A percentile compares a stretch with the other conserved stretches of the same genome.
phyloP scores from a whole-genome alignment of 2,329 filamentous ascomycete genomes.

The Exutisphaerella laricina region DNA sequence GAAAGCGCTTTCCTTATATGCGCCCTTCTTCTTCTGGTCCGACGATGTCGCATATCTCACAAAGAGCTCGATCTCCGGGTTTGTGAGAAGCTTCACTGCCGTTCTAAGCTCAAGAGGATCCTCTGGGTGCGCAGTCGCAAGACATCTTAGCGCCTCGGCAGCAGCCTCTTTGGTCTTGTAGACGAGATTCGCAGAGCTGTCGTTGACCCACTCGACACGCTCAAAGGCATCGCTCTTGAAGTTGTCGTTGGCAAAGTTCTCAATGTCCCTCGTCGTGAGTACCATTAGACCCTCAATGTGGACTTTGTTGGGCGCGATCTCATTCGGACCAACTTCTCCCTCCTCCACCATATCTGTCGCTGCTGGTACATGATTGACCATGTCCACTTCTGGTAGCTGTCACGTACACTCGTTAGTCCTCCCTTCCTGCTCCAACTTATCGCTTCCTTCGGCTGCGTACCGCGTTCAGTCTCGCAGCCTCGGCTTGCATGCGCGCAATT shows the following conservation, averaged over 20 bases:
- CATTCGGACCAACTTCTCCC: slow-evolving; percentile 29
- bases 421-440: neutral
- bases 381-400: slow-evolving; percentile 25
- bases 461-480: slow-evolving; percentile 26
- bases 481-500: slow-evolving; percentile 29
- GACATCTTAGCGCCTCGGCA: slow-evolving; percentile 47
- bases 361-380: no score
- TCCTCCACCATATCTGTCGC: slow-evolving; percentile 29
- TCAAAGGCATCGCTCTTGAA: slow-evolving; percentile 52
- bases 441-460: slow-evolving; percentile 14
- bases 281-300: slow-evolving; percentile 78
- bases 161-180: slow-evolving; percentile 58
- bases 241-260: slow-evolving; percentile 60
- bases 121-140: slow-evolving; percentile 37
- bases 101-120: slow-evolving; percentile 57
- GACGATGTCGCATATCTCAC: slow-evolving; percentile 67
- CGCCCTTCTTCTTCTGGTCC: slow-evolving; percentile 75
- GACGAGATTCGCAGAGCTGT: slow-evolving; percentile 80
- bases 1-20: slow-evolving; percentile 76
- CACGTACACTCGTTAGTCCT: slow-evolving; percentile 4
- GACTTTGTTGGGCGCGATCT: slow-evolving; percentile 57
- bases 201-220: slow-evolving; percentile 89
- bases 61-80: slow-evolving; percentile 63
- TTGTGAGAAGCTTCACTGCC: slow-evolving; percentile 62
- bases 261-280: slow-evolving; percentile 73